These are phyloP conservation scores for Gossypium mustelinum DNA, from an alignment of 345 rosid species.

Conservation along the genomic window DNA sequence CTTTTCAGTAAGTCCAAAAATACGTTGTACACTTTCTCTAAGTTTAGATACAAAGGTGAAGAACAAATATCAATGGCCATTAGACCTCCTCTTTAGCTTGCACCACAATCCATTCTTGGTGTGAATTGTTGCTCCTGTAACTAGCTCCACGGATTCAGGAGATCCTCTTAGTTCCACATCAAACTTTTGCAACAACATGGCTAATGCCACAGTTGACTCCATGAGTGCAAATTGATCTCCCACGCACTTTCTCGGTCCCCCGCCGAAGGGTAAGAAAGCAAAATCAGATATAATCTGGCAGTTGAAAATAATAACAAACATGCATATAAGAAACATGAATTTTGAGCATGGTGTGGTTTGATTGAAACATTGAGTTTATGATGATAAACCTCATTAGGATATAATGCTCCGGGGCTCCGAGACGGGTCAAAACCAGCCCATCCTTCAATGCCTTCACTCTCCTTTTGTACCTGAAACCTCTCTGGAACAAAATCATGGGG, in stretches of 20 bases:
- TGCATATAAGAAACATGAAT: background rate
- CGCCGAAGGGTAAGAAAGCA: conserved; percentile 88
- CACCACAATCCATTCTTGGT: conserved; percentile 87
- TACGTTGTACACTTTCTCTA: background rate
- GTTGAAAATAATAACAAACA: conserved; percentile 13
- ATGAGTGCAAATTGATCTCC: conserved; percentile 94
- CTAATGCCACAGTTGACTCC: conserved; percentile 81
- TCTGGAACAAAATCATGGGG: conserved; percentile 80
- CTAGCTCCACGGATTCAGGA: conserved; percentile 71
- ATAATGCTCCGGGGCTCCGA: conserved; percentile 86
- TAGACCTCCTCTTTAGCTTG: conserved; percentile 58
- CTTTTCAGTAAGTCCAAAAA: background rate
- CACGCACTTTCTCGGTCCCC: conserved; percentile 89
- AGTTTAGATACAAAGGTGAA: background rate
- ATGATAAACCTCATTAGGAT: conserved; percentile 74
- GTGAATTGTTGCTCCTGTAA: conserved; percentile 89
- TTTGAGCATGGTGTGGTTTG: background rate
- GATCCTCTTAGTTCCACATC: conserved; percentile 65
- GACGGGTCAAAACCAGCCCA: conserved; percentile 93
- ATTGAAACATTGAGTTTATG: background rate
- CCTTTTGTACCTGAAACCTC: conserved; percentile 53
- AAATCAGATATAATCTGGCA: conserved; percentile 73
- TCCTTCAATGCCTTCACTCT: conserved; percentile 63
- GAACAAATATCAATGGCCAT: conserved; percentile 9
- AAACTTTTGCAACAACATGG: conserved; percentile 72